phyloP scores from a whole-genome alignment of 139 green algal species.

The Tetratostichococcus sp. region DNA sequence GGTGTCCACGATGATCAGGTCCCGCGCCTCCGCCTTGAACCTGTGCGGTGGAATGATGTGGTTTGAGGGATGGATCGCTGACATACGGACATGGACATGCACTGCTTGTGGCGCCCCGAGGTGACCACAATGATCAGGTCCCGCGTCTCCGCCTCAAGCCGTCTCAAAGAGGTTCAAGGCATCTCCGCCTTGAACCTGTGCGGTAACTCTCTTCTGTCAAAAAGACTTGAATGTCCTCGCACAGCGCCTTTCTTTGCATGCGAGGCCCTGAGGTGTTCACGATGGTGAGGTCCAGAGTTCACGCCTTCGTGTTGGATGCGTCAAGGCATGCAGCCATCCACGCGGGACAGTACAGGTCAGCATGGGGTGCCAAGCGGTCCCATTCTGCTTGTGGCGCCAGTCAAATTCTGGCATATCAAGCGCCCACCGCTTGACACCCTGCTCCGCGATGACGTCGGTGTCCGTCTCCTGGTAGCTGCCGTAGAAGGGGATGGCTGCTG shows the following conservation, averaged over 20 bases:
- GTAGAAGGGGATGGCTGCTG: constrained; percentile 85
- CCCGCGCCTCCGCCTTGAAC: constrained; percentile 77
- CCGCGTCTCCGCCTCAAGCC: constrained; percentile 73
- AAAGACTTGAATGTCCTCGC: too few species aligned
- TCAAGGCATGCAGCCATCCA: too few species aligned
- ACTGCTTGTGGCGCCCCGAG: constrained; percentile 90
- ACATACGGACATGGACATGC: neutral
- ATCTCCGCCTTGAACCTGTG: too few species aligned
- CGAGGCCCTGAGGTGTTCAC: too few species aligned
- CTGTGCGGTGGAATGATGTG: constrained; percentile 40
- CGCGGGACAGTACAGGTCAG: too few species aligned
- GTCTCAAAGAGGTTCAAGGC: constrained; percentile 34
- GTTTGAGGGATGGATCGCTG: too few species aligned
- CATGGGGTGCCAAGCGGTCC: too few species aligned
- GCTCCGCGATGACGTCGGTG: constrained; percentile 83
- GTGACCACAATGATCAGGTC: constrained; percentile 99
- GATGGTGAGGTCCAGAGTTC: too few species aligned
- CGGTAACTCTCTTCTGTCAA: neutral
- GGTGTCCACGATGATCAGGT: constrained; percentile 99
- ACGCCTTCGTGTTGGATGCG: too few species aligned
- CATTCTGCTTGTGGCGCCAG: too few species aligned
- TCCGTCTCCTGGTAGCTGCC: constrained; percentile 94
- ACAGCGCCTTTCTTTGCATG: too few species aligned
- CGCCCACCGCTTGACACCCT: constrained; percentile 89
- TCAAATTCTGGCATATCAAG: too few species aligned